These are phyloP conservation scores for Elasticomyces elasticus DNA, from an alignment of 495 filamentous ascomycete genomes.

Conservation along the genomic window DNA sequence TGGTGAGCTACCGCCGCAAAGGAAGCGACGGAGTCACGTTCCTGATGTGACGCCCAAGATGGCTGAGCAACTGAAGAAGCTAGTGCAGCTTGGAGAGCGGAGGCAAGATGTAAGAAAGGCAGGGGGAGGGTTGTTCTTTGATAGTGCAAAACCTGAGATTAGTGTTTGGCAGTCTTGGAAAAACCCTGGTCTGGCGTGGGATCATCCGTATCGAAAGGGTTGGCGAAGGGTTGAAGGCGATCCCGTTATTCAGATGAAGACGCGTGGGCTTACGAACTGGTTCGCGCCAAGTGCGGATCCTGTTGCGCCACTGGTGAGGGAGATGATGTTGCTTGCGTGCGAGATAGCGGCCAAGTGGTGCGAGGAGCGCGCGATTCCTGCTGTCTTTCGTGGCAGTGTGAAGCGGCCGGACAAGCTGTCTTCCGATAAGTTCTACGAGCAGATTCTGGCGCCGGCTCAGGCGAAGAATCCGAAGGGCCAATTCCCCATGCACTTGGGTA, in stretches of 20 bases:
- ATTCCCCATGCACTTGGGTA: slow-evolving; percentile 19
- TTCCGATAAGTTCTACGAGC: slow-evolving; percentile 25
- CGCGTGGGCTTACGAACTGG: slow-evolving; percentile 24
- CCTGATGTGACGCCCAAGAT: background rate
- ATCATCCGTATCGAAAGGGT: slow-evolving; percentile 20
- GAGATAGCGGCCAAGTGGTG: slow-evolving; percentile 66
- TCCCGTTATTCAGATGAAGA: slow-evolving; percentile 40
- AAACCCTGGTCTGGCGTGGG: slow-evolving; percentile 20
- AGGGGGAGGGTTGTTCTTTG: slow-evolving; percentile 24
- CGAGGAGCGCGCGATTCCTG: slow-evolving; percentile 61
- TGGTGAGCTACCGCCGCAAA: slow-evolving; percentile 25
- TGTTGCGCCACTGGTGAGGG: slow-evolving; percentile 38
- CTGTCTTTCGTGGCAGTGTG: slow-evolving; percentile 62
- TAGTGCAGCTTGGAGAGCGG: slow-evolving; percentile 15
- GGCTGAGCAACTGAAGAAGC: slow-evolving; percentile 18
- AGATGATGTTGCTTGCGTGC: slow-evolving; percentile 71
- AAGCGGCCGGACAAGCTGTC: slow-evolving; percentile 45
- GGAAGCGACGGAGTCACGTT: background rate
- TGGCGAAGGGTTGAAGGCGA: slow-evolving; percentile 40
- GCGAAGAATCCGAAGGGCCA: slow-evolving; percentile 19
- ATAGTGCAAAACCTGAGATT: slow-evolving; percentile 7
- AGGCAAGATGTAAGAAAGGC: slow-evolving; percentile 15
- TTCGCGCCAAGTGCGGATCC: slow-evolving; percentile 24
- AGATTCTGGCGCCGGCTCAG: slow-evolving; percentile 28
- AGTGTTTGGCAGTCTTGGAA: slow-evolving; percentile 15